phyloP scores from a whole-genome alignment of 192 early-diverging fungal genomes.

The Linderina pennispora region DNA sequence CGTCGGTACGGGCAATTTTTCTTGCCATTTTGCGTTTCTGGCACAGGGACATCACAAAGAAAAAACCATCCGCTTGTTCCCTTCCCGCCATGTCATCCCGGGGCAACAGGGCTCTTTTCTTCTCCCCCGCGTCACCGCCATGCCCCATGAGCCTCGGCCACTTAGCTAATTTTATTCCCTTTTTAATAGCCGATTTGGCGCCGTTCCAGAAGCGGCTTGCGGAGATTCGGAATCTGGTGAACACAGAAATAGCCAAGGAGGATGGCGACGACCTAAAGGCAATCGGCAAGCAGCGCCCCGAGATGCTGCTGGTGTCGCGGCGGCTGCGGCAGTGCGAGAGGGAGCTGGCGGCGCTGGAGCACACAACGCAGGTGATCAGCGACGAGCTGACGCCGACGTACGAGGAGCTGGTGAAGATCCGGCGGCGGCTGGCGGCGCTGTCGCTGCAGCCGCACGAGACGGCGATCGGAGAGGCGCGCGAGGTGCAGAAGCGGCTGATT shows the following conservation, averaged over 20 bases:
- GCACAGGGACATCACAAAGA: no score
- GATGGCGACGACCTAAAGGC: slow-evolving; percentile 7
- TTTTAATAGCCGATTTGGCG: slow-evolving; percentile 56
- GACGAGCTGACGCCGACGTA: slow-evolving; percentile 70
- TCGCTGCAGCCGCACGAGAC: slow-evolving; percentile 27
- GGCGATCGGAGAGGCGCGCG: slow-evolving; percentile 27
- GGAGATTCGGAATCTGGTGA: slow-evolving; percentile 56
- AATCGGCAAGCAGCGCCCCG: slow-evolving; percentile 7
- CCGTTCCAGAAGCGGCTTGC: slow-evolving; percentile 54
- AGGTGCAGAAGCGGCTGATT: slow-evolving; percentile 65
- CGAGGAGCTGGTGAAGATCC: slow-evolving; percentile 62
- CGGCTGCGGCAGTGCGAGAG: slow-evolving; percentile 47
- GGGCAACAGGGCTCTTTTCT: no score
- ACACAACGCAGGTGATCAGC: slow-evolving; percentile 56
- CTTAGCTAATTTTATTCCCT: no score
- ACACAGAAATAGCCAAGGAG: slow-evolving; percentile 31
- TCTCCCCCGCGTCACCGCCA: no score
- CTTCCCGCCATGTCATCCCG: no score
- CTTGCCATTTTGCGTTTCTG: neutral
- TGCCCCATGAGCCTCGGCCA: no score
- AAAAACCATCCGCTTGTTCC: no score
- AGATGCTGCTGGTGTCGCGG: slow-evolving; percentile 32
- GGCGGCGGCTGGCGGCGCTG: slow-evolving; percentile 50
- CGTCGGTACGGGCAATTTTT: no score
- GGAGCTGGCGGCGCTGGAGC: slow-evolving; percentile 41